Percentiles rank a stretch among this genome's conserved stretches.
Evolutionary conservation across 805 yeast species (phyloP).

Genomic region (Candida bentonensis): DNA sequence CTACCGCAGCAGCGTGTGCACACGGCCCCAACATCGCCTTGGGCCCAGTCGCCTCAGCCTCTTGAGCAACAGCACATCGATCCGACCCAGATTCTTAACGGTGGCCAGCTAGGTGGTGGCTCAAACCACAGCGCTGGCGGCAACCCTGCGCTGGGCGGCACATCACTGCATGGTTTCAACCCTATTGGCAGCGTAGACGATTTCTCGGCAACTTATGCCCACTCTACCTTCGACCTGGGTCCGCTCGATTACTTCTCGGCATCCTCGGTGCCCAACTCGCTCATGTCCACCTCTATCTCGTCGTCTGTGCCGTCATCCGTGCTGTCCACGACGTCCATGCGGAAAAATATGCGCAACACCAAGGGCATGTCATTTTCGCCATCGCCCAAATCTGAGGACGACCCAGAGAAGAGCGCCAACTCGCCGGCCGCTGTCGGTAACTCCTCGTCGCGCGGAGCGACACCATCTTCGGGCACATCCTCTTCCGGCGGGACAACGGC

Average conservation of each 20-base stretch:
- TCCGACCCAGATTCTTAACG: neutral
- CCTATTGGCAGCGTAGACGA: no score
- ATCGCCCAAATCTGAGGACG: neutral
- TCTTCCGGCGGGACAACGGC: constrained; percentile 15
- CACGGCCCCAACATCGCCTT: neutral
- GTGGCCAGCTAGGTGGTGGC: neutral
- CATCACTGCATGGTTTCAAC: no score
- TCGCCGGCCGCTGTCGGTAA: neutral
- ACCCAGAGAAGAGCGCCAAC: neutral
- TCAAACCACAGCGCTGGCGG: neutral
- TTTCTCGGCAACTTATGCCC: no score
- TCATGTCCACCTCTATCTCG: neutral
- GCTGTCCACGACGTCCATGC: neutral
- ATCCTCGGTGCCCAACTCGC: constrained; percentile 1
- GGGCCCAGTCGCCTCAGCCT: neutral
- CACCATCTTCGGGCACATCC: neutral
- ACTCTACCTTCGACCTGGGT: neutral
- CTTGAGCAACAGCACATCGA: neutral
- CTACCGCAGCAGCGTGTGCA: neutral
- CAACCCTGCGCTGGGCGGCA: neutral
- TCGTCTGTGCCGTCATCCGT: neutral
- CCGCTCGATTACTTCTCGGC: neutral
- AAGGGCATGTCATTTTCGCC: neutral
- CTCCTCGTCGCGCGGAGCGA: neutral
- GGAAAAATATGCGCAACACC: neutral